These are phyloP conservation scores for Tetradesmus lagerheimii DNA, from an alignment of 139 green algal species.

Conservation along the genomic window DNA sequence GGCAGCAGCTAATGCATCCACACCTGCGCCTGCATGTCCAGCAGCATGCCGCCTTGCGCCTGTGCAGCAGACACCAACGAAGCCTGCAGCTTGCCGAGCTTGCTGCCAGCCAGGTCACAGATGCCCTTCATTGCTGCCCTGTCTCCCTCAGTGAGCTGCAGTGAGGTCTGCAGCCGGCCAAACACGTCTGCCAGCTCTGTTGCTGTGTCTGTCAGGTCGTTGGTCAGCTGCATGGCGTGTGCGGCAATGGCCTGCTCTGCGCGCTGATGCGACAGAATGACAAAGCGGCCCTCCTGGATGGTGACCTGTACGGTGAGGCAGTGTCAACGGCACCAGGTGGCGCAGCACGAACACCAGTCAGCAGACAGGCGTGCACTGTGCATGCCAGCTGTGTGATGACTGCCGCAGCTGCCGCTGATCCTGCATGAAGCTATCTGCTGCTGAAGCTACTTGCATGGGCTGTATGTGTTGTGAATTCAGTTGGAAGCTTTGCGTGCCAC, in stretches of 20 bases:
- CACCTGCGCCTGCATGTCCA: conserved; percentile 29
- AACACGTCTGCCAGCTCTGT: conserved; percentile 56
- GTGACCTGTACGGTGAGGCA: conserved; percentile 22
- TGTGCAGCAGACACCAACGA: background rate
- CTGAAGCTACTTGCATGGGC: too few relatives aligned
- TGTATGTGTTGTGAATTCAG: too few relatives aligned
- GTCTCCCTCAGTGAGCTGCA: conserved; percentile 49
- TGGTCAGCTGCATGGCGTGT: conserved; percentile 60
- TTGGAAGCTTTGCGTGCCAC: too few relatives aligned
- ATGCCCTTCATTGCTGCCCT: conserved; percentile 42
- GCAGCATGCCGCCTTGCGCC: conserved; percentile 29
- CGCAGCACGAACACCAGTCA: background rate
- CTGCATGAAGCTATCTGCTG: background rate
- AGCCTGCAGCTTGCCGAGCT: conserved; percentile 24
- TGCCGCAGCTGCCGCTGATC: background rate
- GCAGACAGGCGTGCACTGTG: background rate
- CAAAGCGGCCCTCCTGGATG: conserved; percentile 75
- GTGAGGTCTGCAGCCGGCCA: conserved; percentile 40
- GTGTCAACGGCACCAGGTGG: background rate
- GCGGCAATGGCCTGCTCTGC: conserved; percentile 71
- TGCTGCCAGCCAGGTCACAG: conserved; percentile 17
- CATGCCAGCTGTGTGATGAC: background rate
- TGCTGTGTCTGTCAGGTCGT: conserved; percentile 55
- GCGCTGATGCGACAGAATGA: conserved; percentile 67
- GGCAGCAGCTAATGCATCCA: background rate